These are phyloP conservation scores for Talaromyces sp. DNA, from an alignment of 2,329 filamentous ascomycete genomes.

Conservation along the genomic window DNA sequence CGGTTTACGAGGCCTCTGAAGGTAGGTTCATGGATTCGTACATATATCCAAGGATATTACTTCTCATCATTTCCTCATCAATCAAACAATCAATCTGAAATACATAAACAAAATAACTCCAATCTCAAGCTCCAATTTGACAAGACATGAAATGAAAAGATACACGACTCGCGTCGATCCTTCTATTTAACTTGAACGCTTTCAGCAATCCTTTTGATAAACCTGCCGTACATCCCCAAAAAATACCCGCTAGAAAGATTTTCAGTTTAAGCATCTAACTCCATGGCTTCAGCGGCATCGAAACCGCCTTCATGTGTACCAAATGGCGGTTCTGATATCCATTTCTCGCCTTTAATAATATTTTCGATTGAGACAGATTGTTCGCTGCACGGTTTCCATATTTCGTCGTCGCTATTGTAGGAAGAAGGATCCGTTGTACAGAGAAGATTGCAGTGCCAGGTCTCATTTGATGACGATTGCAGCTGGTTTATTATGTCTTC, in stretches of 20 bases:
- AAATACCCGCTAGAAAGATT: background rate
- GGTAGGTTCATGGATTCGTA: no score
- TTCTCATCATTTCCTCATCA: background rate
- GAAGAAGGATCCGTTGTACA: background rate
- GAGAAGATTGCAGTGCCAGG: slow-evolving; percentile 9
- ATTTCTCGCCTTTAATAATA: background rate
- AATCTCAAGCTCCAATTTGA: background rate
- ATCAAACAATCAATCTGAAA: background rate
- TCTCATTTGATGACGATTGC: background rate
- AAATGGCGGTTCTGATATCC: background rate
- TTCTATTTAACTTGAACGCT: slow-evolving; percentile 2
- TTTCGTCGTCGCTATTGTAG: background rate
- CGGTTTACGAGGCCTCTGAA: no score
- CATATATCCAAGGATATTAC: no score
- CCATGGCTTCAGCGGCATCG: background rate
- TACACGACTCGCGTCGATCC: slow-evolving; percentile 1
- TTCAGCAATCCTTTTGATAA: background rate
- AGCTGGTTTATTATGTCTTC: slow-evolving; percentile 13
- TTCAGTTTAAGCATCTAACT: background rate
- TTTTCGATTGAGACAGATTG: background rate
- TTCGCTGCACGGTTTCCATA: slow-evolving; percentile 5
- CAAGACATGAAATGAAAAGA: background rate
- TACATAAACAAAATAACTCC: background rate
- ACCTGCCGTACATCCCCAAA: background rate
- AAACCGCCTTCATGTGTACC: background rate